Evolutionary conservation across 78 protist species (phyloP).

Genomic region (Tieghemostelium lacteum): DNA sequence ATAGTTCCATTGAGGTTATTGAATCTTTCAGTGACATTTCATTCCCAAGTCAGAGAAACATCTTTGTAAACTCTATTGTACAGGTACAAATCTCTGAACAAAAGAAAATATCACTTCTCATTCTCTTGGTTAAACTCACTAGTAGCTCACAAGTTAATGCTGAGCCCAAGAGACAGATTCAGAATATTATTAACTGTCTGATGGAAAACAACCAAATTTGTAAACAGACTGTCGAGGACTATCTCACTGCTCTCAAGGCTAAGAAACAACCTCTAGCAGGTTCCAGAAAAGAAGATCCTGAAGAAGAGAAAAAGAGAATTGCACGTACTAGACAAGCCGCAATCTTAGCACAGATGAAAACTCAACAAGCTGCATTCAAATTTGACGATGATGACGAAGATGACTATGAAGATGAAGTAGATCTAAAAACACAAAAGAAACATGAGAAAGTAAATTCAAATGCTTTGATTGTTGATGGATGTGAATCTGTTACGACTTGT

Average conservation of each 20-base stretch:
- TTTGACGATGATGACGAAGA: constrained; percentile 70
- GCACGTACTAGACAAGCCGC: constrained; percentile 72
- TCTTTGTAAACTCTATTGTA: constrained; percentile 38
- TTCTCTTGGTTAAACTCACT: constrained; percentile 47
- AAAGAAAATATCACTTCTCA: constrained; percentile 51
- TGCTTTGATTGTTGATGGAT: constrained; percentile 54
- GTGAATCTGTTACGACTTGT: constrained; percentile 23
- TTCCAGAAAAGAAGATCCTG: constrained; percentile 39
- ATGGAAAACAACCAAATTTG: constrained; percentile 35
- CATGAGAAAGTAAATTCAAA: constrained; percentile 32
- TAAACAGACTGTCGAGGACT: constrained; percentile 51
- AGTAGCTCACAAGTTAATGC: constrained; percentile 4
- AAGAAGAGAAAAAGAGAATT: constrained; percentile 65
- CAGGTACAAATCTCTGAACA: constrained; percentile 26
- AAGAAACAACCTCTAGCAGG: constrained; percentile 54
- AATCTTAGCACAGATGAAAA: constrained; percentile 73
- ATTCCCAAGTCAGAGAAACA: constrained; percentile 31
- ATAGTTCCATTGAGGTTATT: no score
- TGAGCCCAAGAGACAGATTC: constrained; percentile 62
- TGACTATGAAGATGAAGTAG: constrained; percentile 28
- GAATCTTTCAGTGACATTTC: constrained; percentile 12
- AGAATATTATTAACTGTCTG: constrained; percentile 45
- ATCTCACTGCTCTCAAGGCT: constrained; percentile 65
- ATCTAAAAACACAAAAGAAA: neutral
- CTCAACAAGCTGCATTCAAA: constrained; percentile 77